A percentile compares a stretch with the other conserved stretches of the same genome.
Conservation (phyloP, 1,139 yeast genomes). For the Candida frijolesensis region DNA sequence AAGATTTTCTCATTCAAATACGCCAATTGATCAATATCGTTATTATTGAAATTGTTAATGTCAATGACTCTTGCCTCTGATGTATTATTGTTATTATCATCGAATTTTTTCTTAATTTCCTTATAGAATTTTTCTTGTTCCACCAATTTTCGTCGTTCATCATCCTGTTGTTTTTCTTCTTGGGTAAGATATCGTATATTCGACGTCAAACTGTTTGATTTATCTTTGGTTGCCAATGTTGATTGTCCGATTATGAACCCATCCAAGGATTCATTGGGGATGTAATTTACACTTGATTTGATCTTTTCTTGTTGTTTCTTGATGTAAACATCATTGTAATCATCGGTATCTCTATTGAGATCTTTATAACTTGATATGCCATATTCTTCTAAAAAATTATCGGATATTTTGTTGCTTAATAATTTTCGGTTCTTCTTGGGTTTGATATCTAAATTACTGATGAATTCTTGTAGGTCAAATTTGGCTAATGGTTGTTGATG, state of each 20-base stretch:
- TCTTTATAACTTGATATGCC: constrained; percentile 37
- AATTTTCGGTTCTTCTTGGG: constrained; percentile 32
- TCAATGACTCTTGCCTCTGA: constrained; percentile 33
- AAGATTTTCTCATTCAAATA: constrained; percentile 29
- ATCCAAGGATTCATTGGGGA: constrained; percentile 20
- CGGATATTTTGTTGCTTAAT: constrained; percentile 32
- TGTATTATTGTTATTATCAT: constrained; percentile 9
- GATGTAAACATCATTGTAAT: constrained; percentile 30
- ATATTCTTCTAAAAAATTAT: constrained; percentile 43
- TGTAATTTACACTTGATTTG: constrained; percentile 8
- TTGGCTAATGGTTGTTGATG: constrained; percentile 7
- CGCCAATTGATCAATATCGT: constrained; percentile 27
- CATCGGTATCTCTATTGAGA: constrained; percentile 27
- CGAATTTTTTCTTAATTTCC: constrained; percentile 32
- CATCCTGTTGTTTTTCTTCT: constrained; percentile 32
- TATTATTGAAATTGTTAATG: constrained; percentile 34
- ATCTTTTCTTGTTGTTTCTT: constrained; percentile 21
- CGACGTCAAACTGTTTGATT: too few relatives aligned
- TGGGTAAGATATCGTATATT: constrained; percentile 24
- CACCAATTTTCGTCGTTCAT: constrained; percentile 24
- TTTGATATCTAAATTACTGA: constrained; percentile 23
- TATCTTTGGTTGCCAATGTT: constrained; percentile 13
- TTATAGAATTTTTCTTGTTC: constrained; percentile 31
- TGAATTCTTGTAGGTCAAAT: constrained; percentile 28
- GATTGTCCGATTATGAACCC: constrained; percentile 40